Evolutionary conservation across 1,284 basidiomycete species (phyloP), one percentile per base, ranked within the genome.

Genomic region (Ustilago hordei): DNA sequence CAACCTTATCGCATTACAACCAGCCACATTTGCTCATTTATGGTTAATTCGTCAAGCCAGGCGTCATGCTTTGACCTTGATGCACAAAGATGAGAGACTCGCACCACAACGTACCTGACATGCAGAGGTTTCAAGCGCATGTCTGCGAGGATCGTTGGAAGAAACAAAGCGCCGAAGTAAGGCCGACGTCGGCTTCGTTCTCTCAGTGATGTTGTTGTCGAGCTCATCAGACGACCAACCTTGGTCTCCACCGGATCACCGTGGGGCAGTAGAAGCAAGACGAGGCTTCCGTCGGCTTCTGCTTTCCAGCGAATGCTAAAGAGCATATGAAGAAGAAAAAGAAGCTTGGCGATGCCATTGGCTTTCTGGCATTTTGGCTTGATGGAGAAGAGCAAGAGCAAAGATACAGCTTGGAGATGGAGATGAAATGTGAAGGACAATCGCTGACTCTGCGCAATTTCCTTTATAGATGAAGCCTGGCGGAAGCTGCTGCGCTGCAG

Each of bases 261-360:
- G 4, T 43, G n/a, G 8, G 28, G 11, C 47, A 17, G 15, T 28
- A 35, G 15, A 19, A 60, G 36, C 11, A 19, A 39, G 34, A 15
- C 13, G 35, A 39, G 38, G 45, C 59, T 62, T 68, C 65, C 65
- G 65, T 68, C 65, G 65, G 65, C 50, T 53, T 61, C 15, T 56
- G 54, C 32, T 41, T 45, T 39, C 39, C 57, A 55, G 43, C 50
- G 39, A 55, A 12, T 35, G 50, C 15, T 19, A 19, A 23, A 41
- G 9, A 15, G 8, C 39, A 34, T 15, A 55, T 45, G 15, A 56
- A n/a, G 23, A 19, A 31, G 23, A 19, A 31, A 13, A 19, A n/a
- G 55, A 32, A 31, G 28, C 48, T 50, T 31, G 17, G 11, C 31
- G 19, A 23, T 28, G 36, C 19, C 39, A 38, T 15, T n/a, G n/a